Evolutionary conservation across 2,329 filamentous ascomycete species (phyloP), one percentile per base, ranked within the genome.

Genomic region (Pezicula radicicola): DNA sequence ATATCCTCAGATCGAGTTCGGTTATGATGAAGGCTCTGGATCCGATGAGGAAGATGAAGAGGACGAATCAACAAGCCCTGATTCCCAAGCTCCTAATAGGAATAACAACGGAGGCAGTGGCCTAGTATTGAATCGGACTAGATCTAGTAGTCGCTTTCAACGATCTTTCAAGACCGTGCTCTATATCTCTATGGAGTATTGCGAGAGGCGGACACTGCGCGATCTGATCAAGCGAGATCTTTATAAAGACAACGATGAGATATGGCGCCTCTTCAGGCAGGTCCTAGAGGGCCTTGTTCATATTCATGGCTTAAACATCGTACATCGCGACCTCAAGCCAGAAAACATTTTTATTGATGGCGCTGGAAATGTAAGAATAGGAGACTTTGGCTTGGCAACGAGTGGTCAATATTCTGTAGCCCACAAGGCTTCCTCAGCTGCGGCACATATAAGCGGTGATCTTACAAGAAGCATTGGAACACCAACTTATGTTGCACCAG

Each of bases 131-230:
- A 63, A 55, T 28, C 57, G 63, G 50, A 63, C 53, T 19, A 64
- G 61, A 48, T 66, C 63, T 21, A 56, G 57, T 46, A 61, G 60
- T 28, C 61, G 60, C 50, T 72, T 74, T 18, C 75, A 79, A 50
- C 75, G 79, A 41, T 72, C 81, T 4, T 79, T 81, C 54, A 82
- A 81, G 48, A 92, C 88, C 0, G 86, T 92, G 6, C 78, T 99
- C 40, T 99, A 97, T 67, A 97, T 99, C 51, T 94, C 96, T 55
- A 99, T 99, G 94, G 94, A 99, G 67, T 96, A 97, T 60, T 99
- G 94, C 65, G 93, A 97, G 67, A 94, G 93, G 66, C 53, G 61
- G 44, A 97, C 94, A 0, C 79, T 99, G 30, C 87, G 92, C 18
- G 91, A 97, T 74, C 72, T 97, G 28, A 95, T 99, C 52, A 80